phyloP scores from a whole-genome alignment of 305 asterid genomes.

The Fraxinus albicans region DNA sequence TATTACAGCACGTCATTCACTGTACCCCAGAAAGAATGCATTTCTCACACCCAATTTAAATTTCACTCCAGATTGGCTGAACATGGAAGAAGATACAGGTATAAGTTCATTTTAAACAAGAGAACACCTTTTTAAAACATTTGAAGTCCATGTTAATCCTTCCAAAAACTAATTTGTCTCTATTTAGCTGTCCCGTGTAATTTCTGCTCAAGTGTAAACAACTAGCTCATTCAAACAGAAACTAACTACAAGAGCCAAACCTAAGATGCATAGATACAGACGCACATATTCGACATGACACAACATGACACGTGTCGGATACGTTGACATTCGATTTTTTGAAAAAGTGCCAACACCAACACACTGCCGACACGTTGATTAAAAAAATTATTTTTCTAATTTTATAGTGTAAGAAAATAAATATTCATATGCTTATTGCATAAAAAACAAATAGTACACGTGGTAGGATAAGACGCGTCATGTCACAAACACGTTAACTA shows the following conservation, averaged over 20 bases:
- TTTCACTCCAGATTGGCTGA: background rate
- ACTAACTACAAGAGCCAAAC: conserved; percentile 1
- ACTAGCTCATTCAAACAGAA: background rate
- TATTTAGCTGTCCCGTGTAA: background rate
- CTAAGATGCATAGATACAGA: background rate
- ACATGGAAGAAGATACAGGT: background rate
- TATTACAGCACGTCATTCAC: background rate
- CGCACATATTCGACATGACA: background rate
- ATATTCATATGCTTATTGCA: background rate
- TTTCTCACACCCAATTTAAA: background rate
- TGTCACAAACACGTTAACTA: background rate
- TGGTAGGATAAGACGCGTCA: background rate
- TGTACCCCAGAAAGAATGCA: background rate
- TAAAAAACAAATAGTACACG: background rate
- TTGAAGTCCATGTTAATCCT: background rate
- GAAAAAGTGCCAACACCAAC: background rate
- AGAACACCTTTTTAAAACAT: background rate
- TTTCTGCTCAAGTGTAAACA: background rate
- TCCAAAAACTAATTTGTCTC: background rate
- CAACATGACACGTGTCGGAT: background rate
- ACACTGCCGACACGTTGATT: background rate
- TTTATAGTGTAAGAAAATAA: background rate
- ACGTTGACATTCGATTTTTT: background rate
- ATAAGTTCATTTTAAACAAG: background rate
- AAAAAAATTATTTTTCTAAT: background rate